Percentiles rank a stretch among this genome's conserved stretches.
phyloP scores from a whole-genome alignment of 768 basidiomycete species.

The Pleurotus tuber-regium region DNA sequence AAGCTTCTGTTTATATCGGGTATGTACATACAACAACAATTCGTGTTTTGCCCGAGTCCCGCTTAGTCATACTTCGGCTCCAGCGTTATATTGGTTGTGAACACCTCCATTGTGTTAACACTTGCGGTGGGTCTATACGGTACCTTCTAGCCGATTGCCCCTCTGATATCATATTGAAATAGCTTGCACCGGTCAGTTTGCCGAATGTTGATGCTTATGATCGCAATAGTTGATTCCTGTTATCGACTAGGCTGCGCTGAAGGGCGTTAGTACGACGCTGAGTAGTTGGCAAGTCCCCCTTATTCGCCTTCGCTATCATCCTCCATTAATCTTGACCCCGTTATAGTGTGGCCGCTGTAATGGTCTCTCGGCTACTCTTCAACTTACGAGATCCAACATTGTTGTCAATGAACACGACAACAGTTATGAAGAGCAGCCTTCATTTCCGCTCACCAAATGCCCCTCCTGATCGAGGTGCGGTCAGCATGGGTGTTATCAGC shows the following conservation, averaged over 20 bases:
- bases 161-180: too few relatives aligned
- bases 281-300: conserved; percentile 1
- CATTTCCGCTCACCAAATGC: neutral
- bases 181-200: conserved; percentile 6
- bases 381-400: conserved; percentile 3
- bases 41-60: neutral
- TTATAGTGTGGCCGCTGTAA: neutral
- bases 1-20: conserved; percentile 4
- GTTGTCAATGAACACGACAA: neutral
- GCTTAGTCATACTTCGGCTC: neutral
- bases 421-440: neutral
- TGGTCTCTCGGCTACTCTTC: conserved; percentile 2
- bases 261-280: conserved; percentile 1
- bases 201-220: neutral
- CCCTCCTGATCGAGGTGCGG: neutral
- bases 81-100: conserved; percentile 9
- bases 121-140: neutral
- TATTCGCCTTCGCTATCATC: neutral
- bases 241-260: neutral
- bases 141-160: too few relatives aligned
- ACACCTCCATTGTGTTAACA: neutral
- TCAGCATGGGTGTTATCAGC: neutral
- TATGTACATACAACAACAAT: neutral
- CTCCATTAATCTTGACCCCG: neutral
- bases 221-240: neutral